phyloP scores from a whole-genome alignment of 305 asterid genomes.

The Fraxinus nigra region DNA sequence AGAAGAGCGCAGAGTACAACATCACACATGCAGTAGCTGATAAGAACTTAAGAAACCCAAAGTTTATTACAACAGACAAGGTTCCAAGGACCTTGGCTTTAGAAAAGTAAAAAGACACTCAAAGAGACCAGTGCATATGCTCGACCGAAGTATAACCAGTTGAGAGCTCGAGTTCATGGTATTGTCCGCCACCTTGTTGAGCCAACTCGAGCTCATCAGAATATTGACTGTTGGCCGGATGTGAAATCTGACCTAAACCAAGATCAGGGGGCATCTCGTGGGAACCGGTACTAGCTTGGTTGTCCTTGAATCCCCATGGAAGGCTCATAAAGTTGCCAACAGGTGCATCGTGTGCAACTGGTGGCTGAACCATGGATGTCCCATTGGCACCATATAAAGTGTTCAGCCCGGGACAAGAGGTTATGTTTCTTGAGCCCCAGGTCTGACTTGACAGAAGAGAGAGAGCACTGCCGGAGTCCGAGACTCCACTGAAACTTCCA shows the following conservation, averaged over 20 bases:
- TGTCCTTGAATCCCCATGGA: slow-evolving; percentile 48
- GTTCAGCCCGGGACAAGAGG: slow-evolving; percentile 49
- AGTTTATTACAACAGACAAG: neutral
- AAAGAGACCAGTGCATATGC: slow-evolving; percentile 73
- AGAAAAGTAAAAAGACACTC: neutral
- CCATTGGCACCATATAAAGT: slow-evolving; percentile 31
- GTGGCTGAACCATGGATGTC: slow-evolving; percentile 45
- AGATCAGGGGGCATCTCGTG: slow-evolving; percentile 52
- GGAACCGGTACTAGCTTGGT: slow-evolving; percentile 34
- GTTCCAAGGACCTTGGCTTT: neutral
- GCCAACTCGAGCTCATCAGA: slow-evolving; percentile 54
- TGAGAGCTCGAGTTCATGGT: slow-evolving; percentile 54
- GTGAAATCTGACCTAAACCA: slow-evolving; percentile 55
- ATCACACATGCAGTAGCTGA: neutral
- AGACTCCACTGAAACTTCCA: slow-evolving; percentile 44
- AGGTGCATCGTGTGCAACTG: slow-evolving; percentile 40
- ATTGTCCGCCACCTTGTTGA: slow-evolving; percentile 51
- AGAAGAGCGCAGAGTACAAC: neutral
- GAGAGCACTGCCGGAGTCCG: slow-evolving; percentile 82
- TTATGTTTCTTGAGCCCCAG: slow-evolving; percentile 46
- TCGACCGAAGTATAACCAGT: slow-evolving; percentile 59
- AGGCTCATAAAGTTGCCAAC: slow-evolving; percentile 42
- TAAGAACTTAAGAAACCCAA: neutral
- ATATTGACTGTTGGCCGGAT: slow-evolving; percentile 37
- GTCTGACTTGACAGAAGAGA: slow-evolving; percentile 99